Evolutionary conservation across 768 basidiomycete species (phyloP).

Genomic region (Leccinellum luteum): DNA sequence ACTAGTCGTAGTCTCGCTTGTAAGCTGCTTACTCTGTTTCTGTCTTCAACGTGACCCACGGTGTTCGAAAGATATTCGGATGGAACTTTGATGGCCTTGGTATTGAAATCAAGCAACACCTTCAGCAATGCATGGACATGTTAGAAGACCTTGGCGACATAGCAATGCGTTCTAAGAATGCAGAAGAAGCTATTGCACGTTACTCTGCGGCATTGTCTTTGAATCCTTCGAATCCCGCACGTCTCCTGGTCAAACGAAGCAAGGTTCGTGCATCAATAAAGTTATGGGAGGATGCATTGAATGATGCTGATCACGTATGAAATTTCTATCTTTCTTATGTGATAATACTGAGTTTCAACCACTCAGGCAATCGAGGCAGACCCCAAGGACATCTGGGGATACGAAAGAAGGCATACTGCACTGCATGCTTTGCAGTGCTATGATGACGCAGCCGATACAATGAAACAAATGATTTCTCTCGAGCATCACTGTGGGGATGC

Average conservation of each 20-base stretch:
- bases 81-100: conserved; percentile 10
- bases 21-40: not conserved
- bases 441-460: not conserved
- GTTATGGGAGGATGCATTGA: conserved; percentile 6
- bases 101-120: not conserved
- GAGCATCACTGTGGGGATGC: not conserved
- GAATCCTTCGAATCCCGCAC: not conserved
- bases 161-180: not conserved
- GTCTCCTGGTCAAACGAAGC: conserved; percentile 10
- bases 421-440: not conserved
- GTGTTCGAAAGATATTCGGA: conserved; percentile 3
- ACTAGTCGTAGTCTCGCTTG: conserved; percentile 8
- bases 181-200: not conserved
- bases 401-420: not conserved
- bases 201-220: not conserved
- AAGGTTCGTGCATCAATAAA: not conserved
- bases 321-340: too few species aligned
- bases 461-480: not conserved
- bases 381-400: not conserved
- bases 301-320: not conserved
- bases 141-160: not conserved
- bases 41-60: not conserved
- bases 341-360: rapidly evolving
- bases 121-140: not conserved
- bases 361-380: conserved; percentile 1